Evolutionary conservation across 768 basidiomycete species (phyloP), one percentile per base, ranked within the genome.

Genomic region (Russula dissimulans): DNA sequence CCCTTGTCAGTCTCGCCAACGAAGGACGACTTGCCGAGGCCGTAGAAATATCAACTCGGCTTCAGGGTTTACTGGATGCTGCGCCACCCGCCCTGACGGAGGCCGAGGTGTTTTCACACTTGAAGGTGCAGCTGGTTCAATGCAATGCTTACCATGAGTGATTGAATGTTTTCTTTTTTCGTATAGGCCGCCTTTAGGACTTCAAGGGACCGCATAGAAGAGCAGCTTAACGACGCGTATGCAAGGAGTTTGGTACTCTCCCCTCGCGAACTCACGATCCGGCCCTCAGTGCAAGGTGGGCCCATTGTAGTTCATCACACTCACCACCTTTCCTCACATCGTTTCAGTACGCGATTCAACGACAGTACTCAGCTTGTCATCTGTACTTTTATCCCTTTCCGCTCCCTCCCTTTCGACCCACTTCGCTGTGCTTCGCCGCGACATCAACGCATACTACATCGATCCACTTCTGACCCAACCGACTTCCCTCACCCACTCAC

Each of bases 171-270:
- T 45, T 18, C 7, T 3, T 29, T 34, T 44, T 38, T 50, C 54
- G 17, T 18, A 6, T 64, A 92, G 89, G 76, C 74, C 52, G 81
- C 75, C 64, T 78, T 83, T 59, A 78, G 77, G 60, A 77, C 81
- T 9, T 70, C 78, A 29, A 77, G 77, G 67, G 82, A 85, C 57
- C 80, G 80, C 41, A 71, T 81, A 7, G 83, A 89, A 67, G 90
- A 91, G 61, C 83, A 89, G 66, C 75, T 92, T 26, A 80, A 77
- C 64, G 83, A 88, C 49, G 85, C 85, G 3, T 90, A 82, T 67
- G 71, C 79, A 22, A 78, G 82, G 66, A 78, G 85, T 67, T 70
- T 91, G 29, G 67, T 76, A 3, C 69, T 87, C 32, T 77, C 78
- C 29, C 72, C 79, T 4, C 75, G 75, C 15, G 76, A 78, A 60